A percentile compares a stretch with the other conserved stretches of the same genome.
These are phyloP conservation scores for Ajuga chamaepitys DNA, from an alignment of 257 asterid genomes.

Conservation along the genomic window DNA sequence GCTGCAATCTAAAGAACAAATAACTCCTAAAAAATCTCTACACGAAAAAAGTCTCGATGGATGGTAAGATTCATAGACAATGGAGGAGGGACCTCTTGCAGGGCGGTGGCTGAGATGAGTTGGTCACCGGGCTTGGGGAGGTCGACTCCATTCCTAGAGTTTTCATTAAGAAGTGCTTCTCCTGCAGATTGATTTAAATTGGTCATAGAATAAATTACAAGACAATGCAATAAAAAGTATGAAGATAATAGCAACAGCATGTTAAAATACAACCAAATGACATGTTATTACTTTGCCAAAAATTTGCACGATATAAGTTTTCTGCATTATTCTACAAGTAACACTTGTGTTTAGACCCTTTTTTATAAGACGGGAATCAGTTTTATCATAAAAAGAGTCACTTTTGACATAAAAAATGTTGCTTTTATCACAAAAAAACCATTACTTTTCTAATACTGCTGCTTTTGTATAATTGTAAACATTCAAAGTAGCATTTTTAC, in stretches of 20 bases:
- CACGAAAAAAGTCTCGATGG: conserved; percentile 21
- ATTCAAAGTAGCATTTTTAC: no score
- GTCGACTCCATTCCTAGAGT: conserved; percentile 79
- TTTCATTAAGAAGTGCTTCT: conserved; percentile 73
- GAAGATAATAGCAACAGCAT: background rate
- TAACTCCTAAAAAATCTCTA: conserved; percentile 31
- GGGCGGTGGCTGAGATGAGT: conserved; percentile 57
- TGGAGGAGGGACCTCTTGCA: conserved; percentile 95
- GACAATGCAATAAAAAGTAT: background rate
- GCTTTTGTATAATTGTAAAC: no score
- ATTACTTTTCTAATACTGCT: no score
- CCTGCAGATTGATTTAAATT: conserved; percentile 43
- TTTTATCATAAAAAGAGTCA: no score
- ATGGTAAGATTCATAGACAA: conserved; percentile 46
- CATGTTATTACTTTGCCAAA: no score
- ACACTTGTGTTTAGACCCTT: no score
- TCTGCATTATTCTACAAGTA: no score
- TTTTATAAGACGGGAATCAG: no score
- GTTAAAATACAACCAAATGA: no score
- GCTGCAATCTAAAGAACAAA: conserved; percentile 37
- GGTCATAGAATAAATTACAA: conserved; percentile 1
- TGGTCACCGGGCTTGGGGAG: conserved; percentile 33
- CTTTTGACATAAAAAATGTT: no score
- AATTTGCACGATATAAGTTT: no score
- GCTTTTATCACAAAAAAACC: no score